Base-by-base conservation (phyloP, 2,329 filamentous ascomycete species). In the Phialophora expanda region DNA sequence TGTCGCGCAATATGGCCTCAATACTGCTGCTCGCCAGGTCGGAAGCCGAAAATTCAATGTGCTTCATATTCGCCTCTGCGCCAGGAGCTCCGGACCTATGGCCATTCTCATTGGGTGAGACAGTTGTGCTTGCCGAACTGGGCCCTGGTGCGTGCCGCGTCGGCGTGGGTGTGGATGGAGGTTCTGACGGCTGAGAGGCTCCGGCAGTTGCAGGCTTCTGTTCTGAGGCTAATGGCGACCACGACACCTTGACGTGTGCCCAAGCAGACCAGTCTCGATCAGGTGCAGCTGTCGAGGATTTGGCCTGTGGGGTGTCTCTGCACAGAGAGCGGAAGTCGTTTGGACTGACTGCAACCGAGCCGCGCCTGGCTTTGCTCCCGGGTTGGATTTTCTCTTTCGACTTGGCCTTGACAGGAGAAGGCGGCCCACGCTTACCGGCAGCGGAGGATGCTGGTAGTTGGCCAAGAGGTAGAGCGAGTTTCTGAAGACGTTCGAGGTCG, bases 281-380 rank as follows among this genome's bases (percentile, higher is more conserved):
- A 68, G 75, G 74, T 48, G 72, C 70, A 64, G 69, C 61, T 30
- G 69, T 70, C 26, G 74, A 61, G 32, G 58, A 73, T 22, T 76
- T 73, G 28, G 74, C 75, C 4, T 74, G 74, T 54, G 71, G 73
- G n/a, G 75, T 84, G 26, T 85, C 83, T 63, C 89, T 89, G 59
- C 89, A 88, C 64, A 98, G 82, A 12, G 89, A 86, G 38, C 90
- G 87, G 62, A 99, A 80, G 77, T 99, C 92, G 70, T 93, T 93
- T n/a, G 91, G 90, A 77, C 91, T 89, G 77, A 90, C 85, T 34
- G 85, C 82, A 5, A 83, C 54, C 4, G 70, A 69, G 26, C 64
- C 62, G 46, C 70, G 69, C 50, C 70, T 66, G 12, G 64, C 34
- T 57, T 67, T 69, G 41, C 83, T 76, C 60, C 74, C 75, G 12